Percentiles rank a stretch among this genome's conserved stretches.
phyloP scores from a whole-genome alignment of 2,329 filamentous ascomycete genomes.

The Monosporascus sp. region DNA sequence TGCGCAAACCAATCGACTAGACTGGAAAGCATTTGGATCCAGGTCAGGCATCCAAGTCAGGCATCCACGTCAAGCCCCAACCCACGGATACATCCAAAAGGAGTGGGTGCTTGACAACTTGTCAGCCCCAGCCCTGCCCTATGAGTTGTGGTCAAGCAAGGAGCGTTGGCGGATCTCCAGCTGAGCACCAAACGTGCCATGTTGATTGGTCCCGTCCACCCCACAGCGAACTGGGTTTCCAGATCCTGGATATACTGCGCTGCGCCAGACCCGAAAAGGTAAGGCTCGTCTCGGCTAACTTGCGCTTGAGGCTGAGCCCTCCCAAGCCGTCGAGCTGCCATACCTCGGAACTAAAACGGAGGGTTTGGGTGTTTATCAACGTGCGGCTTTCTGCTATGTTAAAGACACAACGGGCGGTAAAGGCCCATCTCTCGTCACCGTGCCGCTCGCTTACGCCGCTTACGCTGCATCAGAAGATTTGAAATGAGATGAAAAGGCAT shows the following conservation, averaged over 20 bases:
- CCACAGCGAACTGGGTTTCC: background rate
- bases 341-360: too few species aligned
- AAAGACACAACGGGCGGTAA: too few species aligned
- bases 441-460: too few species aligned
- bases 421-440: too few species aligned
- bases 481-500: too few species aligned
- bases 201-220: background rate
- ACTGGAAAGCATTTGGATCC: too few species aligned
- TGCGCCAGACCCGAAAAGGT: background rate
- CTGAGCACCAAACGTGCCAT: background rate
- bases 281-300: background rate
- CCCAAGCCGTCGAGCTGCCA: background rate
- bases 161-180: background rate
- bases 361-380: too few species aligned
- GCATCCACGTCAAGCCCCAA: too few species aligned
- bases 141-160: background rate
- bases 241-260: background rate
- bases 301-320: background rate
- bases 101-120: background rate
- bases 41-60: too few species aligned
- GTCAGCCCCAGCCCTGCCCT: background rate
- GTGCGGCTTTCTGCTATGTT: too few species aligned
- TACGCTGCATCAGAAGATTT: too few species aligned
- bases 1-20: too few species aligned
- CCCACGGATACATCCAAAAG: background rate